phyloP scores from a whole-genome alignment of 1,139 yeast genomes.

The Blastobotrys raffinosifermentans region DNA sequence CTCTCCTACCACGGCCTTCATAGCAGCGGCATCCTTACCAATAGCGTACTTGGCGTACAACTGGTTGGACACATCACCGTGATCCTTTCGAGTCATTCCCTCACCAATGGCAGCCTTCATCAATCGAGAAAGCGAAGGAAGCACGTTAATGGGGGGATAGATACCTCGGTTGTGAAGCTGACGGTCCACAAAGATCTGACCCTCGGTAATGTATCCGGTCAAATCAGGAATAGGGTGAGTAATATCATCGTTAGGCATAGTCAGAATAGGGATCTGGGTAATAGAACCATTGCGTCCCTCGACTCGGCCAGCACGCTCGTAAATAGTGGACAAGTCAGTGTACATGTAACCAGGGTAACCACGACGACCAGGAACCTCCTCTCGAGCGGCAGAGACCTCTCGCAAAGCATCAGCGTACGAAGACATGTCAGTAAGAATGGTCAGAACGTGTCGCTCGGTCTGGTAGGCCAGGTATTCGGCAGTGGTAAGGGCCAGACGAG shows the following conservation, averaged over 20 bases:
- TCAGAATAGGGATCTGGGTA: conserved; percentile 96
- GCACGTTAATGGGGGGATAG: conserved; percentile 96
- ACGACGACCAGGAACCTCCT: conserved; percentile 99
- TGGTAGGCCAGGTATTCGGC: conserved; percentile 98
- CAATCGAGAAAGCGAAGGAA: conserved; percentile 94
- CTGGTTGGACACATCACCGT: conserved; percentile 98
- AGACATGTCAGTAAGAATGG: conserved; percentile 97
- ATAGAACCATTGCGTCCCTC: conserved; percentile 99
- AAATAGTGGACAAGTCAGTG: conserved; percentile 96
- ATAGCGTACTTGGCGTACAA: conserved; percentile 97
- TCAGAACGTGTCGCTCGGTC: conserved; percentile 97
- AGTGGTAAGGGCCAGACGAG: conserved; percentile 98
- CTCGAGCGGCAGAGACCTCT: conserved; percentile 99
- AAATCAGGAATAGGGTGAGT: conserved; percentile 99
- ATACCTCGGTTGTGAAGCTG: conserved; percentile 93
- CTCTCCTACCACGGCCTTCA: conserved; percentile 99
- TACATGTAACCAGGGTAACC: conserved; percentile 99
- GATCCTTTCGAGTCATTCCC: conserved; percentile 99
- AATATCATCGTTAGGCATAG: conserved; percentile 99
- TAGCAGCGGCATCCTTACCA: conserved; percentile 99
- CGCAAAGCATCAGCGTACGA: conserved; percentile 99
- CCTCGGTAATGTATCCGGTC: conserved; percentile 98
- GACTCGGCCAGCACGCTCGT: conserved; percentile 99
- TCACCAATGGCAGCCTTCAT: conserved; percentile 99
- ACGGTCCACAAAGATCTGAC: conserved; percentile 96